Conservation (phyloP, 345 rosid species). For the Brassica cretica region DNA sequence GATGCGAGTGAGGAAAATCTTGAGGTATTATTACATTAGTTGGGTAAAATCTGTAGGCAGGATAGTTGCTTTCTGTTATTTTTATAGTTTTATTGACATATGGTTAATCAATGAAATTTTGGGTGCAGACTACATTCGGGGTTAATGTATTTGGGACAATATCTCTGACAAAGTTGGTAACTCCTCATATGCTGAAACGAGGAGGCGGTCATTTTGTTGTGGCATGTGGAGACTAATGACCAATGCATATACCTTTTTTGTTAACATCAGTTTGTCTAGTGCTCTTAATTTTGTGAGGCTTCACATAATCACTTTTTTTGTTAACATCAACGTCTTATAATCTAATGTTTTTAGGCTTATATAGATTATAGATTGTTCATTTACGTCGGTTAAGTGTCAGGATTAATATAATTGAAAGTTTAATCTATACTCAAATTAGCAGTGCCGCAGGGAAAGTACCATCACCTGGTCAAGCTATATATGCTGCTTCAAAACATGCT, state of each 20-base stretch:
- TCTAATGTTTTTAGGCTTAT: neutral
- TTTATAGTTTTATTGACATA: neutral
- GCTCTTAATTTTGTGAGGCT: too few species aligned
- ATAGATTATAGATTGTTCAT: too few species aligned
- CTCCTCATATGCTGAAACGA: conserved; percentile 73
- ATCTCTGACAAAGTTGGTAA: conserved; percentile 76
- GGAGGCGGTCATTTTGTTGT: conserved; percentile 93
- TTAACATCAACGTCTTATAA: neutral
- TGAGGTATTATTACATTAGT: conserved; percentile 48
- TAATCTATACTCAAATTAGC: conserved; percentile 62
- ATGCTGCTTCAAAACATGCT: conserved; percentile 91
- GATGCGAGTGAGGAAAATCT: conserved; percentile 72
- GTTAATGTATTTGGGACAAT: conserved; percentile 86
- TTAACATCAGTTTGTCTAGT: too few species aligned
- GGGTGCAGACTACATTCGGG: conserved; percentile 64
- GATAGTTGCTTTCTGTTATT: neutral
- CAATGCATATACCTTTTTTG: conserved; percentile 4
- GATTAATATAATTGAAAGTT: conserved; percentile 8
- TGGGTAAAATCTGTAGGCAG: neutral
- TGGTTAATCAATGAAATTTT: conserved; percentile 15
- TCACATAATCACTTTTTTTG: too few species aligned
- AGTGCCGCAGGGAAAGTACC: conserved; percentile 98
- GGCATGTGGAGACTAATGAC: conserved; percentile 53
- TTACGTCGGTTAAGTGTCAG: neutral
- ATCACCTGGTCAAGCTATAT: conserved; percentile 91